Conservation (phyloP, 495 filamentous ascomycete genomes). For the Penicillium arizonense region DNA sequence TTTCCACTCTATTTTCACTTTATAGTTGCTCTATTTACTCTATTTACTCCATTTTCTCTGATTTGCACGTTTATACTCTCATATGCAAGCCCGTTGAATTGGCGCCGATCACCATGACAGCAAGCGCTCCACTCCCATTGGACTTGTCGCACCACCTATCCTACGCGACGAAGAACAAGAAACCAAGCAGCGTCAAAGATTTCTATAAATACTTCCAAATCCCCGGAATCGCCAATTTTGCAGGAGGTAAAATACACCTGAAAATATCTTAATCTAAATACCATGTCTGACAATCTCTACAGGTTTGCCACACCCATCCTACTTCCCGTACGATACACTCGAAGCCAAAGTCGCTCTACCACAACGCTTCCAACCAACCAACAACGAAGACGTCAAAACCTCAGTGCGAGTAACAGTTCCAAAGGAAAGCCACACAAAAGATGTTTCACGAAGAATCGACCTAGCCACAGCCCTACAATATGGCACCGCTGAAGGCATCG, state of each 20-base stretch:
- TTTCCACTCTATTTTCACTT: too few species aligned
- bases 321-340: constrained; percentile 90
- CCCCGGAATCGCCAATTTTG: constrained; percentile 80
- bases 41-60: too few species aligned
- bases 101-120: constrained; percentile 18
- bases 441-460: constrained; percentile 69
- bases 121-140: constrained; percentile 45
- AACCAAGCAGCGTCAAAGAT: constrained; percentile 64
- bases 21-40: too few species aligned
- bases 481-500: constrained; percentile 73
- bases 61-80: not conserved
- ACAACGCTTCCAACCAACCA: constrained; percentile 67
- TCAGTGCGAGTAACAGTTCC: constrained; percentile 65
- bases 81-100: constrained; percentile 24
- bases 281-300: constrained; percentile 2
- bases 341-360: constrained; percentile 76
- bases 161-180: constrained; percentile 60
- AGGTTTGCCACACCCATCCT: constrained; percentile 76
- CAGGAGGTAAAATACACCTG: constrained; percentile 62
- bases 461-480: constrained; percentile 83
- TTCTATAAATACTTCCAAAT: constrained; percentile 85
- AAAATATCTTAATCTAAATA: not conserved
- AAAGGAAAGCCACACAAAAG: constrained; percentile 53
- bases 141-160: constrained; percentile 82
- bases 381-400: constrained; percentile 39